Percentiles rank a stretch among this genome's conserved stretches.
phyloP scores from a whole-genome alignment of 202 grass and related monocot species.

The Saccharum hybrid region DNA sequence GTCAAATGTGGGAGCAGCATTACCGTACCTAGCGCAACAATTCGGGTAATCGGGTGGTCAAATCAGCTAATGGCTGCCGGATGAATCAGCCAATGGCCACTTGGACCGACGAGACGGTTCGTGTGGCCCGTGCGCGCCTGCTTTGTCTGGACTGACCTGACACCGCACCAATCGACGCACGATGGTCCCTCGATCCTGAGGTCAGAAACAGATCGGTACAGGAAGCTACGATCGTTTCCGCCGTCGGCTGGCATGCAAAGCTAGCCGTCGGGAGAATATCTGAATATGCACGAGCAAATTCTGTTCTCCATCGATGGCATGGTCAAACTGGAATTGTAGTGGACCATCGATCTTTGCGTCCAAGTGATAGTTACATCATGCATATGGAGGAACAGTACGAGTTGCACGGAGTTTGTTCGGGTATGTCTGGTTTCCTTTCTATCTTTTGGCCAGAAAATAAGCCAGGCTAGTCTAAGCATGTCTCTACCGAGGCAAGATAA shows the following conservation, averaged over 20 bases:
- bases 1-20: constrained; percentile 55
- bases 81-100: constrained; percentile 16
- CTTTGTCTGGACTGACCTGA: neutral
- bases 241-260: constrained; percentile 17
- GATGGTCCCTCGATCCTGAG: constrained; percentile 7
- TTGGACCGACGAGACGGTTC: neutral
- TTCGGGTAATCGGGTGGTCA: constrained; percentile 34
- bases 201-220: neutral
- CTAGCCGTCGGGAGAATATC: neutral
- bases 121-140: neutral
- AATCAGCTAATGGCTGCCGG: constrained; percentile 36
- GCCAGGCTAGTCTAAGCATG: too few relatives aligned
- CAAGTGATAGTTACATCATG: neutral
- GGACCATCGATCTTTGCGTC: neutral
- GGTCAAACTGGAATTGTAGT: neutral
- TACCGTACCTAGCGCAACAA: neutral
- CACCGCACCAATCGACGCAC: neutral
- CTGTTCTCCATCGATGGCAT: neutral
- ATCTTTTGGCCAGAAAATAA: too few relatives aligned
- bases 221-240: constrained; percentile 31
- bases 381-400: neutral
- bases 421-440: too few relatives aligned
- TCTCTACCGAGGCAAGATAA: too few relatives aligned
- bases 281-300: neutral
- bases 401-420: neutral